Percentiles rank a stretch among this genome's conserved stretches.
phyloP scores from a whole-genome alignment of 176 grass and related monocot species.

The Musa beccarii region DNA sequence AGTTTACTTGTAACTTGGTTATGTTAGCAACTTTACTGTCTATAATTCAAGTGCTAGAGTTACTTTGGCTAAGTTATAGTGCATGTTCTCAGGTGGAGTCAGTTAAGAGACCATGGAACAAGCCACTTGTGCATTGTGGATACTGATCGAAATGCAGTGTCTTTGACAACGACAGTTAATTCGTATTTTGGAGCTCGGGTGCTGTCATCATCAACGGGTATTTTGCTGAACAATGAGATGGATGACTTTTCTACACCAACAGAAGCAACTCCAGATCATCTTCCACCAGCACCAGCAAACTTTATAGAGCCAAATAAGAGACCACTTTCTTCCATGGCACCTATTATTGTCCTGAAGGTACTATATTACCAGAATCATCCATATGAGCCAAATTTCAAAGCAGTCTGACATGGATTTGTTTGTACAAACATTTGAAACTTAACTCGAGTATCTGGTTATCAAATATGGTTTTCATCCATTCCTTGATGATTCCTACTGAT shows the following conservation, averaged over 20 bases:
- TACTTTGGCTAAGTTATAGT: background rate
- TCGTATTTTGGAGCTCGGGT: conserved; percentile 44
- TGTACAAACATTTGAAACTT: too few species aligned
- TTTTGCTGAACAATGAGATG: conserved; percentile 92
- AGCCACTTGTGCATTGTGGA: conserved; percentile 83
- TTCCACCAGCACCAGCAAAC: conserved; percentile 80
- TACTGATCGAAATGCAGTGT: conserved; percentile 63
- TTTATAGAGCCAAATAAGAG: conserved; percentile 70
- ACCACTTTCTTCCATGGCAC: conserved; percentile 77
- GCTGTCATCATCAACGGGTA: conserved; percentile 73
- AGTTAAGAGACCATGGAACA: conserved; percentile 64
- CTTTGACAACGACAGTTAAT: conserved; percentile 82
- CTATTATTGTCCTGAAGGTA: conserved; percentile 62
- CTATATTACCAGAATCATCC: too few species aligned
- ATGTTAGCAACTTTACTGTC: background rate
- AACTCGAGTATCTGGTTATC: too few species aligned
- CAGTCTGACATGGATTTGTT: too few species aligned
- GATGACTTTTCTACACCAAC: conserved; percentile 75
- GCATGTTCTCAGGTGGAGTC: conserved; percentile 46
- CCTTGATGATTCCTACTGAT: too few species aligned
- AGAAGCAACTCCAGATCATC: conserved; percentile 33
- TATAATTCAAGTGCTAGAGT: too few species aligned
- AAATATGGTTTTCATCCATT: too few species aligned
- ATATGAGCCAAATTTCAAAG: background rate
- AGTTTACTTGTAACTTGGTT: background rate